Evolutionary conservation across 768 basidiomycete genomes (phyloP).

Genomic region (Chalciporus chontae): DNA sequence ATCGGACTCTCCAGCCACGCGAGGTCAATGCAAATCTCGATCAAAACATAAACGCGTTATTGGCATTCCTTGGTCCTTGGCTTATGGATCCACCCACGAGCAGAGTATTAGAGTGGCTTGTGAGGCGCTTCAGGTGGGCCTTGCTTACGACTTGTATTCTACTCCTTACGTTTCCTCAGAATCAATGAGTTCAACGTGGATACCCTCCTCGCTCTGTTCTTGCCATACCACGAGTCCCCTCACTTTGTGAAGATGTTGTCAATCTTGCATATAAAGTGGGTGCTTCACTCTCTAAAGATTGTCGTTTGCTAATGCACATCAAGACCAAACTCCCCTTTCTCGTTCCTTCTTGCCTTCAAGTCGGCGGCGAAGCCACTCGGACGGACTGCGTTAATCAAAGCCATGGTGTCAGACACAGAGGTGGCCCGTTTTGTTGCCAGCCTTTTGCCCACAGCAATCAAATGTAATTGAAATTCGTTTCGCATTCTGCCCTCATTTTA

Average conservation of each 20-base stretch:
- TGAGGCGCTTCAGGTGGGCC: conserved; percentile 82
- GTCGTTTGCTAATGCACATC: conserved; percentile 1
- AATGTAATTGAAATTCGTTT: conserved; percentile 26
- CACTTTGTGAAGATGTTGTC: conserved; percentile 93
- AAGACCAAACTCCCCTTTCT: conserved; percentile 62
- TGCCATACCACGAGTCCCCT: conserved; percentile 93
- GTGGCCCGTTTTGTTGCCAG: conserved; percentile 68
- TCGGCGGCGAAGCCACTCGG: conserved; percentile 73
- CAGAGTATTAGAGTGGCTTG: conserved; percentile 92
- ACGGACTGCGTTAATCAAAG: conserved; percentile 66
- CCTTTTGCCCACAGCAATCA: conserved; percentile 59
- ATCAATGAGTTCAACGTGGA: conserved; percentile 92
- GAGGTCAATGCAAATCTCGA: conserved; percentile 68
- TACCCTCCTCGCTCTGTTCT: conserved; percentile 71
- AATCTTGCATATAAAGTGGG: conserved; percentile 75
- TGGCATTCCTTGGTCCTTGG: conserved; percentile 74
- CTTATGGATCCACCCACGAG: conserved; percentile 77
- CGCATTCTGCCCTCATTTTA: not conserved
- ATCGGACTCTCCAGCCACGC: conserved; percentile 70
- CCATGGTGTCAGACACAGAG: conserved; percentile 70
- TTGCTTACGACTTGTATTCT: not conserved
- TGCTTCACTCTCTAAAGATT: not conserved
- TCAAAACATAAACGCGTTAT: conserved; percentile 52
- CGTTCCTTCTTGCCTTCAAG: conserved; percentile 72
- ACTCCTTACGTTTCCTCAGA: conserved; percentile 37